Conservation (phyloP, 176 grass and related monocot genomes). For the Tillandsia leiboldiana region DNA sequence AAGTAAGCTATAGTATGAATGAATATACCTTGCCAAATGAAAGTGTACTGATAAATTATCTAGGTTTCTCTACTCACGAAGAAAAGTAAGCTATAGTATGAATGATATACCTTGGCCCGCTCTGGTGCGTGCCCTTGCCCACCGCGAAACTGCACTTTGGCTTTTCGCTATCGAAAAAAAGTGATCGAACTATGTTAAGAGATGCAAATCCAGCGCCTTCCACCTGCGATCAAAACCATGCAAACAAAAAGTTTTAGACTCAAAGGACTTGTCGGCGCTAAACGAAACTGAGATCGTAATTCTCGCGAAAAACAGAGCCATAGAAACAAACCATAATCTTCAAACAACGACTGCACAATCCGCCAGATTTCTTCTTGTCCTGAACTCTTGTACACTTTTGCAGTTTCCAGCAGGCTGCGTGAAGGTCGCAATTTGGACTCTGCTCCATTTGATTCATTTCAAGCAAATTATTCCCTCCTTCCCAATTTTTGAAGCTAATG, state of each 20-base stretch:
- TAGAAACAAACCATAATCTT: slow-evolving; percentile 74
- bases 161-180: slow-evolving; percentile 73
- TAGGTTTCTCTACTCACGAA: background rate
- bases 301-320: background rate
- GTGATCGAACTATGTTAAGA: slow-evolving; percentile 81
- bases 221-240: slow-evolving; percentile 41
- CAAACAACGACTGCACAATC: slow-evolving; percentile 80
- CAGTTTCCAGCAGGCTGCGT: slow-evolving; percentile 60
- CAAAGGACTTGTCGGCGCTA: background rate
- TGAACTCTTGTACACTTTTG: slow-evolving; percentile 94
- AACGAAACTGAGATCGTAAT: background rate
- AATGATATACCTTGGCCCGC: slow-evolving; percentile 69
- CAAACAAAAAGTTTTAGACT: background rate
- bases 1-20: no score
- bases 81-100: background rate
- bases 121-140: slow-evolving; percentile 73
- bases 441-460: slow-evolving; percentile 4
- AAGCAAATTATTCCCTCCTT: slow-evolving; percentile 1
- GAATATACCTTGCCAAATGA: no score
- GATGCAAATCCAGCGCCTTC: slow-evolving; percentile 87
- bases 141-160: slow-evolving; percentile 66
- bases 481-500: slow-evolving; percentile 48
- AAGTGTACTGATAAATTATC: no score
- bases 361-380: slow-evolving; percentile 68
- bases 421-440: slow-evolving; percentile 45